phyloP scores from a whole-genome alignment of 495 filamentous ascomycete species.

The Parmelia sp. region DNA sequence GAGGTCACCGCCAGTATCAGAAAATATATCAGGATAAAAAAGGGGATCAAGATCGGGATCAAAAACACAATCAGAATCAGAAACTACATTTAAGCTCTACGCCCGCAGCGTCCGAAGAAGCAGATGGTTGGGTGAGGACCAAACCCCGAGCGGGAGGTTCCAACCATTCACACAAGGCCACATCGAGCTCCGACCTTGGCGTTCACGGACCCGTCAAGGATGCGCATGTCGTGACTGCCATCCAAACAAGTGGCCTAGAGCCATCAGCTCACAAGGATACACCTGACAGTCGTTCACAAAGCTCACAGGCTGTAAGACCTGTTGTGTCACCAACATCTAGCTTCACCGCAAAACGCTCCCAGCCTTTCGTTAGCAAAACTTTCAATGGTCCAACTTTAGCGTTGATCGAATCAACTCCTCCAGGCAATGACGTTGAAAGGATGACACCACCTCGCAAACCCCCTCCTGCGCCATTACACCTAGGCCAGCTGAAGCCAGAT shows the following conservation, averaged over 20 bases:
- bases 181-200: slow-evolving; percentile 23
- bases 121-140: slow-evolving; percentile 16
- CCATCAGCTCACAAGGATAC: neutral
- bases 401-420: slow-evolving; percentile 23
- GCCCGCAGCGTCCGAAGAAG: slow-evolving; percentile 5
- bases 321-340: slow-evolving; percentile 26
- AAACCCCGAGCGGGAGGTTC: slow-evolving; percentile 4
- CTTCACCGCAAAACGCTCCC: slow-evolving; percentile 29
- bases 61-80: neutral
- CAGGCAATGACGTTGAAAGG: slow-evolving; percentile 22
- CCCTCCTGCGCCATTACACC: slow-evolving; percentile 77
- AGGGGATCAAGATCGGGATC: neutral
- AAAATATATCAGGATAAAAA: neutral
- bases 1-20: too few species aligned
- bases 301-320: slow-evolving; percentile 17
- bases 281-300: slow-evolving; percentile 5
- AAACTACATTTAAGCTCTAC: neutral
- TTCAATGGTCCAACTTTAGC: slow-evolving; percentile 19
- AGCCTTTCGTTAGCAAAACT: slow-evolving; percentile 21
- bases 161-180: slow-evolving; percentile 23
- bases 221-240: slow-evolving; percentile 12
- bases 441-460: slow-evolving; percentile 62
- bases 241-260: slow-evolving; percentile 18
- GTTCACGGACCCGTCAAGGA: slow-evolving; percentile 16
- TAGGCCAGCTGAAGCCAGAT: slow-evolving; percentile 42